Conservation (phyloP, 495 filamentous ascomycete genomes). For the Bacidia gigantensis region DNA sequence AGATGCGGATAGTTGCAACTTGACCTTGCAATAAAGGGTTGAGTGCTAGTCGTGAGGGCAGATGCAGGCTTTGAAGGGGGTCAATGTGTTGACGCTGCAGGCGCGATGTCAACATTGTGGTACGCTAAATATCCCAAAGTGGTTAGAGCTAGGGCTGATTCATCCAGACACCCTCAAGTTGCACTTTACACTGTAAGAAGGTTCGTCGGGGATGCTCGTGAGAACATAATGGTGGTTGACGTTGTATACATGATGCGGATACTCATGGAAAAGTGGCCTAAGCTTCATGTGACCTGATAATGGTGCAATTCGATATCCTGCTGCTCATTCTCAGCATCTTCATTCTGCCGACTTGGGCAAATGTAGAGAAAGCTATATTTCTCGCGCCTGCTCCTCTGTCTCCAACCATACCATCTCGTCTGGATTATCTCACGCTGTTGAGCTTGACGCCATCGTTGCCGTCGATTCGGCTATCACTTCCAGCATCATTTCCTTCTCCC, state of each 20-base stretch:
- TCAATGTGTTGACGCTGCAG: background rate
- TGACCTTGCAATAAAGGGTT: too few relatives aligned
- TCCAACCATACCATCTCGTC: conserved; percentile 37
- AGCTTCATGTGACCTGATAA: background rate
- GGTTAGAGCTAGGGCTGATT: background rate
- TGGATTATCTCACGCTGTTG: conserved; percentile 53
- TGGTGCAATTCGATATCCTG: background rate
- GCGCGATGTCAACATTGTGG: too few relatives aligned
- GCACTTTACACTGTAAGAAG: background rate
- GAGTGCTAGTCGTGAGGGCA: too few relatives aligned
- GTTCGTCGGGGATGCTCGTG: background rate
- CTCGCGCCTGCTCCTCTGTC: conserved; percentile 43
- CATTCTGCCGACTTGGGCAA: conserved; percentile 30
- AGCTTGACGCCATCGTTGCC: conserved; percentile 42
- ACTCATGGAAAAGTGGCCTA: background rate
- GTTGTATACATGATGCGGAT: background rate
- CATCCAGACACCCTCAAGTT: background rate
- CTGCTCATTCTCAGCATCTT: background rate
- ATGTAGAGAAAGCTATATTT: conserved; percentile 90
- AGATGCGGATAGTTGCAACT: too few relatives aligned
- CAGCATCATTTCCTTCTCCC: conserved; percentile 49
- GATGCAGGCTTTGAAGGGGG: conserved; percentile 7
- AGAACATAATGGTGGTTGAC: background rate
- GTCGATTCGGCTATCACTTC: conserved; percentile 45
- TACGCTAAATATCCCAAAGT: too few relatives aligned